Evolutionary conservation across 345 rosid species (phyloP), one percentile per base, ranked within the genome.

Genomic region (Barbarea vulgaris): DNA sequence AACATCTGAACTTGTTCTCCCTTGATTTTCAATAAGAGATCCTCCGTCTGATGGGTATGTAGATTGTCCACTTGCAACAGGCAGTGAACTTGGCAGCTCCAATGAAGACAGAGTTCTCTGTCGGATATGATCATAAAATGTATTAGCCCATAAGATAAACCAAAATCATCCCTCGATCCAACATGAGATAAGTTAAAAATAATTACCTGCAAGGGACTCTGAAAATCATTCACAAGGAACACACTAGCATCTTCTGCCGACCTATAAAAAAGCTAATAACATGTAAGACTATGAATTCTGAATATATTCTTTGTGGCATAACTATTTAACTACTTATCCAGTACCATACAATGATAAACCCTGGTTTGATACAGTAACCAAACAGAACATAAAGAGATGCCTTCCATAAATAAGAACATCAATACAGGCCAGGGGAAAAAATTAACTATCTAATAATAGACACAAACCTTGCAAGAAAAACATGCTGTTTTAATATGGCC

Each of bases 191-290:
- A 37, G 50, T 50, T 30, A 6, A 48, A 48, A 56, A 70, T 53
- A 39, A 67, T 30, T 61, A 93, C 99, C 99, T 89, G 99, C 67
- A 96, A 80, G 69, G 88, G 99, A 77, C 84, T 90, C 78, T 88
- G 85, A 71, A 88, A 88, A 84, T 91, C 98, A 67, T 93, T 96
- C 82, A 91, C 90, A 57, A 93, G 85, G 82, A 93, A 89, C 67
- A 93, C 89, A 67, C 89, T 93, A 70, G 91, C 86, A 91, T 96
- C 97, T 54, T 93, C 99, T 25, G 82, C 81, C 56, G 98, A 91
- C 89, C 99, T 96, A 87, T 31, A 84, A 71, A 82, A 82, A 64
- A 24, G 31, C 37, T 22, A 22, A 50, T 25, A 22, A 22, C 39
- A 65, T 58, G 55, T 71, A 36, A 77, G 73, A 36, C 18, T 21